Conservation (phyloP, 257 asterid genomes). For the Jacaranda mimosifolia region DNA sequence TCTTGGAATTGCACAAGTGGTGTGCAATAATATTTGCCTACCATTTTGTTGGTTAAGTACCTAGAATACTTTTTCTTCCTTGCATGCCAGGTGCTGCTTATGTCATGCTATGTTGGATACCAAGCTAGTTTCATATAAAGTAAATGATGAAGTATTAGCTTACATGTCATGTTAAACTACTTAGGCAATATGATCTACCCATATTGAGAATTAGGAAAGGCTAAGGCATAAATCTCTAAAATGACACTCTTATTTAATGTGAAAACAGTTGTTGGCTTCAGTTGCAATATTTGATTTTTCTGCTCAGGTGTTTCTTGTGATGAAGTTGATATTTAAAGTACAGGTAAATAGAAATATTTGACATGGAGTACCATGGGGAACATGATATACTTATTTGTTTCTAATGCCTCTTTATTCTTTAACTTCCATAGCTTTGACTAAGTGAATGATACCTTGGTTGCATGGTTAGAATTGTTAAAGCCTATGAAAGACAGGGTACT, state of each 20-base stretch:
- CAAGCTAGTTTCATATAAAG: too few species aligned
- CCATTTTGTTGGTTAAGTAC: too few species aligned
- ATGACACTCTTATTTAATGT: not conserved
- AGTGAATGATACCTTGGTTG: slow-evolving; percentile 15
- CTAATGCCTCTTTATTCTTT: not conserved
- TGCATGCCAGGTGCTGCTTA: too few species aligned
- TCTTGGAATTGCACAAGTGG: too few species aligned
- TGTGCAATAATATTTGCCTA: too few species aligned
- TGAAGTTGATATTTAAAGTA: not conserved
- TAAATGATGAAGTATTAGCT: too few species aligned
- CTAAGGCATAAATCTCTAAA: slow-evolving; percentile 17
- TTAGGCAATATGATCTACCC: slow-evolving; percentile 6
- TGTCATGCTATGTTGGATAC: too few species aligned
- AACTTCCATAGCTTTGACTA: too few species aligned
- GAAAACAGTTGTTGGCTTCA: slow-evolving; percentile 3
- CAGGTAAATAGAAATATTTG: not conserved
- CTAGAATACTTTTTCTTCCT: too few species aligned
- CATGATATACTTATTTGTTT: slow-evolving; percentile 4
- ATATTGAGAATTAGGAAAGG: slow-evolving; percentile 11
- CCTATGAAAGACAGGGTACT: slow-evolving; percentile 12
- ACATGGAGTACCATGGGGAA: slow-evolving; percentile 17
- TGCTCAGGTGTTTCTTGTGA: not conserved
- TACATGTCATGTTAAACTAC: not conserved
- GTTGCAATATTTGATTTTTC: not conserved
- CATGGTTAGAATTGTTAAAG: slow-evolving; percentile 7